Conservation (phyloP, 148 eudicot genomes). For the Linanthus parryae region DNA sequence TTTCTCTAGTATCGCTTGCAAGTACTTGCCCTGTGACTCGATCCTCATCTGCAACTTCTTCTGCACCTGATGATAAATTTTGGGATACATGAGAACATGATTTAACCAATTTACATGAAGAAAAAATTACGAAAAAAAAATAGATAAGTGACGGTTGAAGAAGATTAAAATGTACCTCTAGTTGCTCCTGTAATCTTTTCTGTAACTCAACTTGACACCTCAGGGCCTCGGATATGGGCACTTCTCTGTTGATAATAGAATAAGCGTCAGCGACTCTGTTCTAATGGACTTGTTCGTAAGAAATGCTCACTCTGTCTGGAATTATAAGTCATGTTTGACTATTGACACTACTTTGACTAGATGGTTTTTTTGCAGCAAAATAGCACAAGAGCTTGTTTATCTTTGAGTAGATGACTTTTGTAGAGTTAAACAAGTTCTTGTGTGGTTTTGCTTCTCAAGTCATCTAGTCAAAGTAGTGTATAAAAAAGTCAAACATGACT, state of each 20-base stretch:
- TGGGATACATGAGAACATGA: too few relatives aligned
- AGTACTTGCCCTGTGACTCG: constrained; percentile 55
- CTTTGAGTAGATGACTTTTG: too few relatives aligned
- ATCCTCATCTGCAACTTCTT: constrained; percentile 50
- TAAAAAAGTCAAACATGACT: too few relatives aligned
- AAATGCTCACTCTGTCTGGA: background rate
- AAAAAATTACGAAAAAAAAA: background rate
- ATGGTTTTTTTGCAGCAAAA: background rate
- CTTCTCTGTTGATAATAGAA: constrained; percentile 32
- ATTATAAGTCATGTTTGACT: background rate
- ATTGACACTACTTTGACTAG: background rate
- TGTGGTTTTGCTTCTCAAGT: too few relatives aligned
- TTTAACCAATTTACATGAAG: too few relatives aligned
- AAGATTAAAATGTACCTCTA: constrained; percentile 28
- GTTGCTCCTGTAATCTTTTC: constrained; percentile 51
- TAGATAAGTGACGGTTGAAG: background rate
- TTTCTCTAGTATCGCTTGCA: constrained; percentile 49
- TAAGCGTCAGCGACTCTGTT: constrained; percentile 2
- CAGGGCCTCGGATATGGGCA: constrained; percentile 39
- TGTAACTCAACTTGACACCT: constrained; percentile 53
- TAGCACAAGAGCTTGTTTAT: background rate
- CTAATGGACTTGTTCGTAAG: background rate
- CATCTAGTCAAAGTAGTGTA: too few relatives aligned
- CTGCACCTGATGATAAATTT: constrained; percentile 32
- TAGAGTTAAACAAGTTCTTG: too few relatives aligned